Evolutionary conservation across 2,329 filamentous ascomycete species (phyloP).

Genomic region (Trichophaea hybrida): DNA sequence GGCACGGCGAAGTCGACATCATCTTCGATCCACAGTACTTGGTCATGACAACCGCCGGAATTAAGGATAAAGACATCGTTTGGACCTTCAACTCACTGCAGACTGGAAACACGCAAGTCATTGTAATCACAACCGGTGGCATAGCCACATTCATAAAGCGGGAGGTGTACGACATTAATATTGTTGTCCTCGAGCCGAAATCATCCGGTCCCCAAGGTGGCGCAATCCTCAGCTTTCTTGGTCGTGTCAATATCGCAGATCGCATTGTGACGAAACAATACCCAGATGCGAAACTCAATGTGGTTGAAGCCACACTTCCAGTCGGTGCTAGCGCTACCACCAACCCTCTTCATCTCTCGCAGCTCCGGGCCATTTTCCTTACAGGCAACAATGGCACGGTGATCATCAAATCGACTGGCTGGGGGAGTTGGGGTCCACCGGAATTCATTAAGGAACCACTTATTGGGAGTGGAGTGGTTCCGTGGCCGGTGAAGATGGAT

Average conservation of each 20-base stretch:
- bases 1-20: background rate
- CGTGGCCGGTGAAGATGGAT: conserved; percentile 2
- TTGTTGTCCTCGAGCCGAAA: background rate
- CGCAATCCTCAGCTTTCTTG: background rate
- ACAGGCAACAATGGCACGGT: no score
- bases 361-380: background rate
- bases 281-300: background rate
- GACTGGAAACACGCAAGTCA: background rate
- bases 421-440: background rate
- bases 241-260: background rate
- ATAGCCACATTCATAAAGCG: background rate
- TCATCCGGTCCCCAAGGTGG: background rate
- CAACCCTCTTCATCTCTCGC: background rate
- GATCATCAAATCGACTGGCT: background rate
- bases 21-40: background rate
- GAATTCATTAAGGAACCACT: background rate
- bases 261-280: background rate
- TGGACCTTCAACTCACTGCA: conserved; percentile 2
- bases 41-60: background rate
- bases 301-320: background rate
- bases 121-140: background rate
- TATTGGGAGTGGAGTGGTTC: background rate
- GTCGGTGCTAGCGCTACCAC: background rate
- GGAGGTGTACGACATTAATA: background rate
- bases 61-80: background rate